These are phyloP conservation scores for Claviceps lovelessii DNA, from an alignment of 2,329 filamentous ascomycete species.

Conservation along the genomic window DNA sequence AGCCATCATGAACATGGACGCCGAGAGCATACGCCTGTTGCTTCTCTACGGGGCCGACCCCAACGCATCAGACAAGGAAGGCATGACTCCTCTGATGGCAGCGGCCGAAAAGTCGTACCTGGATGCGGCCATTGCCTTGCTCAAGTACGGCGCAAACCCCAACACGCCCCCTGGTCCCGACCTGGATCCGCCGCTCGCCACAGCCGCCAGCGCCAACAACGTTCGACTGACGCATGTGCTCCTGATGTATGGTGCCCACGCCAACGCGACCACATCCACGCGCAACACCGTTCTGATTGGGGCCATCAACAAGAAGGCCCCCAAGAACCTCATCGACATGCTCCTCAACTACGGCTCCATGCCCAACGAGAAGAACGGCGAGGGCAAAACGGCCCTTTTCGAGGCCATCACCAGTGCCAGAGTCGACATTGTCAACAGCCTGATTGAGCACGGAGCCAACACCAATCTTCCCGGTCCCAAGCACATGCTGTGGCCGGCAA, in stretches of 20 bases:
- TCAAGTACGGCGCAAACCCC: constrained; percentile 50
- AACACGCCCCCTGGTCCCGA: constrained; percentile 36
- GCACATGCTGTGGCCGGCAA: constrained; percentile 53
- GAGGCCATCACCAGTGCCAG: constrained; percentile 43
- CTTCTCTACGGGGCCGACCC: constrained; percentile 43
- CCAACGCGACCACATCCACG: constrained; percentile 36
- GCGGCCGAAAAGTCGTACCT: constrained; percentile 38
- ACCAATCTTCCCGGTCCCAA: constrained; percentile 56
- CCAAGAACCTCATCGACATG: constrained; percentile 40
- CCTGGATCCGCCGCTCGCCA: constrained; percentile 39
- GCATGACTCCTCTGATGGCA: constrained; percentile 35
- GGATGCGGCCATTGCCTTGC: constrained; percentile 42
- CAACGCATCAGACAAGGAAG: constrained; percentile 34
- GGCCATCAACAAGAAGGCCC: constrained; percentile 44
- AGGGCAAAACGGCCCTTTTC: constrained; percentile 50
- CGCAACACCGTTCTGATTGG: constrained; percentile 48
- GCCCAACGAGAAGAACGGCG: constrained; percentile 42
- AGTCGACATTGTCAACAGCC: constrained; percentile 37
- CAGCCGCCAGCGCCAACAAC: constrained; percentile 36
- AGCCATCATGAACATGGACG: constrained; percentile 35
- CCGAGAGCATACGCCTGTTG: constrained; percentile 39
- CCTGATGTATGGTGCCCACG: constrained; percentile 46
- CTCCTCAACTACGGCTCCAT: constrained; percentile 46
- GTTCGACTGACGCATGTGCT: constrained; percentile 44
- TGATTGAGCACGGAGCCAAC: constrained; percentile 44